Conservation (phyloP, 2,329 filamentous ascomycete species). For the Clarireedia monteithiana region DNA sequence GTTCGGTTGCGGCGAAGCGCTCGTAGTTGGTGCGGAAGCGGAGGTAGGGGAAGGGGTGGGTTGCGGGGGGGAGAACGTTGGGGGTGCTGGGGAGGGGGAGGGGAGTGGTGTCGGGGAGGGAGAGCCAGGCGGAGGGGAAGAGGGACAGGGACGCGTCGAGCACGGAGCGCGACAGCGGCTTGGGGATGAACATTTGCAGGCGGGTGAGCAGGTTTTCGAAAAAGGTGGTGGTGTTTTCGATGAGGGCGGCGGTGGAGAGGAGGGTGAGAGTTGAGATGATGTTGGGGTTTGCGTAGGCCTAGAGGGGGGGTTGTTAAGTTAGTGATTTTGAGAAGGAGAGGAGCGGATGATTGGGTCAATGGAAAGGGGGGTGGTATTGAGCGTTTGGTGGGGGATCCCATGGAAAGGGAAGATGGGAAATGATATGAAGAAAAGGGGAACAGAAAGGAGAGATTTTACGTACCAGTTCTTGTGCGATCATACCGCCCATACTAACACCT, state of each 20-base stretch:
- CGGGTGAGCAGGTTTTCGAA: conserved; percentile 55
- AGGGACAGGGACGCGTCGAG: conserved; percentile 55
- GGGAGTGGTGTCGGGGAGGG: conserved; percentile 44
- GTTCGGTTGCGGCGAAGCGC: conserved; percentile 72
- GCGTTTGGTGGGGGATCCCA: neutral
- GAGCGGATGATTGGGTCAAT: neutral
- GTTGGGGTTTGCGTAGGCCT: conserved; percentile 42
- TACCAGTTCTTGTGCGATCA: conserved; percentile 81
- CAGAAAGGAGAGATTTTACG: conserved; percentile 18
- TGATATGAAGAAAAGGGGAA: neutral
- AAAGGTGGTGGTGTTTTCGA: conserved; percentile 55
- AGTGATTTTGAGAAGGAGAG: neutral
- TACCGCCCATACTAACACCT: conserved; percentile 80
- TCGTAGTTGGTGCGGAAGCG: conserved; percentile 70
- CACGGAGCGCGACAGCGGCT: conserved; percentile 59
- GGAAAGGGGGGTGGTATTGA: neutral
- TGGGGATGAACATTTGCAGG: conserved; percentile 56
- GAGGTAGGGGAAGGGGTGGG: conserved; percentile 32
- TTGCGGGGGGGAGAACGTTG: conserved; percentile 28
- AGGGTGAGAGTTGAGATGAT: conserved; percentile 50
- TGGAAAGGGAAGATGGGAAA: neutral
- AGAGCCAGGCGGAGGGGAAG: conserved; percentile 59
- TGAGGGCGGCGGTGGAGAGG: conserved; percentile 51
- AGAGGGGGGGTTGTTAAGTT: neutral
- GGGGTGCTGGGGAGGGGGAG: conserved; percentile 41